Conservation (phyloP, 2,329 filamentous ascomycete genomes). For the Pseudogymnoascus sp. region DNA sequence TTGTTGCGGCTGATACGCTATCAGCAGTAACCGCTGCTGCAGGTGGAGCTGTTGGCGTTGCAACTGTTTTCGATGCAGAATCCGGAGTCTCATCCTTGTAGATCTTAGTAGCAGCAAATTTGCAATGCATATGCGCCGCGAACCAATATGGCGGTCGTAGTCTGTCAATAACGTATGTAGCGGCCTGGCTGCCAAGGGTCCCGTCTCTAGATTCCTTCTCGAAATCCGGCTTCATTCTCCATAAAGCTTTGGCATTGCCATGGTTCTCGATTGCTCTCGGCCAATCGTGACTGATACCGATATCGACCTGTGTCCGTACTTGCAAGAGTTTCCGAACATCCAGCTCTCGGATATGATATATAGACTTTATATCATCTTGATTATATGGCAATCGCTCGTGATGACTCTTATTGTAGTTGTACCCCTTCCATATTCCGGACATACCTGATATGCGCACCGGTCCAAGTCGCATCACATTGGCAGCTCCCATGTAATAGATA, state of each 20-base stretch:
- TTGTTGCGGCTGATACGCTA: constrained; percentile 15
- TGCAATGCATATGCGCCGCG: constrained; percentile 84
- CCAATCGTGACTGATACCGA: constrained; percentile 95
- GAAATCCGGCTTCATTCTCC: constrained; percentile 67
- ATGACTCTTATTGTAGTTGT: constrained; percentile 77
- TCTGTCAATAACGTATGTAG: constrained; percentile 70
- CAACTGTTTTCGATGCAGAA: not conserved
- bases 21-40: not conserved
- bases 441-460: constrained; percentile 81
- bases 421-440: constrained; percentile 91
- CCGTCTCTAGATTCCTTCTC: constrained; percentile 67
- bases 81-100: constrained; percentile 33
- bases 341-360: constrained; percentile 84
- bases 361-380: constrained; percentile 64
- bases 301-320: constrained; percentile 77
- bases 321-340: constrained; percentile 87
- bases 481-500: constrained; percentile 93
- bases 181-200: constrained; percentile 70
- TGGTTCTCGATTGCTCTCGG: constrained; percentile 73
- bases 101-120: constrained; percentile 64
- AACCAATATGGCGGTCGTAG: constrained; percentile 86
- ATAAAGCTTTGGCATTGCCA: constrained; percentile 63
- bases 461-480: constrained; percentile 78
- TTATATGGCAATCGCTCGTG: constrained; percentile 82
- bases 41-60: not conserved